A percentile compares a stretch with the other conserved stretches of the same genome.
These are phyloP conservation scores for Monilinia aucupariae DNA, from an alignment of 2,329 filamentous ascomycete genomes.

Conservation along the genomic window DNA sequence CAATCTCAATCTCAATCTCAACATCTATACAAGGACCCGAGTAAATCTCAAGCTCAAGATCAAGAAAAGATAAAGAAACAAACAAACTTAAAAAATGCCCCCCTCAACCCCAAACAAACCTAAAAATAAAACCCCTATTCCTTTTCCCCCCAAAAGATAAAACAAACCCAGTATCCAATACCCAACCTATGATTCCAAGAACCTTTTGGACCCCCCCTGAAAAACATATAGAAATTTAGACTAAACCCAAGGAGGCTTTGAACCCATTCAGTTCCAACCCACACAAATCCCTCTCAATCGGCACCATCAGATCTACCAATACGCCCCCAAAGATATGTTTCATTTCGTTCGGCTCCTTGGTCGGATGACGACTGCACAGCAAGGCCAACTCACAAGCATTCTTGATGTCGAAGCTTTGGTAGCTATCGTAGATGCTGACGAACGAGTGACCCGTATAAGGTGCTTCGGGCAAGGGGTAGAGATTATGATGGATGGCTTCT, in stretches of 20 bases:
- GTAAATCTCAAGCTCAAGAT: too few species aligned
- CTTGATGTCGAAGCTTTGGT: background rate
- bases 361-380: background rate
- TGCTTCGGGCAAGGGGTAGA: slow-evolving; percentile 8
- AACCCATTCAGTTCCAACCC: background rate
- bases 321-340: background rate
- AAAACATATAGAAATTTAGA: background rate
- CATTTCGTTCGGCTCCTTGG: background rate
- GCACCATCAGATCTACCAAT: slow-evolving; percentile 1
- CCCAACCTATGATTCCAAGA: background rate
- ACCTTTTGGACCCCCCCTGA: too few species aligned
- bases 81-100: too few species aligned
- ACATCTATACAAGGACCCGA: too few species aligned
- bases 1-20: too few species aligned
- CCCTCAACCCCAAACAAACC: too few species aligned
- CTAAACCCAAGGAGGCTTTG: background rate
- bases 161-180: background rate
- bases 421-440: background rate
- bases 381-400: background rate
- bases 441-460: slow-evolving; percentile 4
- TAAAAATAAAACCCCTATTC: too few species aligned
- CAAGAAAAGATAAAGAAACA: too few species aligned
- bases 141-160: too few species aligned
- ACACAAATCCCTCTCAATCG: background rate
- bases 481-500: background rate